Percentiles rank a stretch among this genome's conserved stretches.
phyloP scores from a whole-genome alignment of 1,284 basidiomycete genomes.

The Puccinia hordei region DNA sequence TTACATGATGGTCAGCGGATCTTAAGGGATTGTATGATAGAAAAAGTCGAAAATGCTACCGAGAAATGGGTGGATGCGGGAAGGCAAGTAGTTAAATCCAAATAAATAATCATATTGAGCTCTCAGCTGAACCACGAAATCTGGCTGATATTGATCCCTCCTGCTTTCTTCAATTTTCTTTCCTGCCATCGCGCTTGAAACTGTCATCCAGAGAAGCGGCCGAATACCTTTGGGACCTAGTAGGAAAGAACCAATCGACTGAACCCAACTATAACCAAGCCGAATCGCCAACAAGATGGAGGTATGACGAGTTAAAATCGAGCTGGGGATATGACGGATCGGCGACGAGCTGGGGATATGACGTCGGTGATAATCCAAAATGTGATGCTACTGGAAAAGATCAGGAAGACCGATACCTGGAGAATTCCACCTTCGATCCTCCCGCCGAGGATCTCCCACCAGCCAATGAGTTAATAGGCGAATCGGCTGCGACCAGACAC shows the following conservation, averaged over 20 bases:
- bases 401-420: background rate
- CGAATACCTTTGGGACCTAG: slow-evolving; percentile 31
- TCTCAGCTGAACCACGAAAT: background rate
- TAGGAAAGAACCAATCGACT: background rate
- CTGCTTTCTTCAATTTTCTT: background rate
- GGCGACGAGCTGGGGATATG: slow-evolving; percentile 5
- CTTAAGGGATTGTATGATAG: slow-evolving; percentile 10
- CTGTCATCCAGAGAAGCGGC: slow-evolving; percentile 22
- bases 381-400: background rate
- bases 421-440: background rate
- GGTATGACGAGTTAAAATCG: background rate
- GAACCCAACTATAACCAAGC: background rate
- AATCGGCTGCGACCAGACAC: slow-evolving; percentile 2
- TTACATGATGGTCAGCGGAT: slow-evolving; percentile 27
- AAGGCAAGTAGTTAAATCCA: slow-evolving; percentile 5
- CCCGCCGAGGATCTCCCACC: slow-evolving; percentile 10
- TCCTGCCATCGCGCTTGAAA: background rate
- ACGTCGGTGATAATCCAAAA: background rate
- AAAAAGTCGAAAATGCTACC: slow-evolving; percentile 16
- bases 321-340: slow-evolving; percentile 10
- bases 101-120: background rate
- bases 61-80: slow-evolving; percentile 22
- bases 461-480: background rate
- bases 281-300: background rate
- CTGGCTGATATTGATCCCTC: background rate